Evolutionary conservation across 2,329 filamentous ascomycete genomes (phyloP).

Genomic region (Cephalotrichum gorgonifer): DNA sequence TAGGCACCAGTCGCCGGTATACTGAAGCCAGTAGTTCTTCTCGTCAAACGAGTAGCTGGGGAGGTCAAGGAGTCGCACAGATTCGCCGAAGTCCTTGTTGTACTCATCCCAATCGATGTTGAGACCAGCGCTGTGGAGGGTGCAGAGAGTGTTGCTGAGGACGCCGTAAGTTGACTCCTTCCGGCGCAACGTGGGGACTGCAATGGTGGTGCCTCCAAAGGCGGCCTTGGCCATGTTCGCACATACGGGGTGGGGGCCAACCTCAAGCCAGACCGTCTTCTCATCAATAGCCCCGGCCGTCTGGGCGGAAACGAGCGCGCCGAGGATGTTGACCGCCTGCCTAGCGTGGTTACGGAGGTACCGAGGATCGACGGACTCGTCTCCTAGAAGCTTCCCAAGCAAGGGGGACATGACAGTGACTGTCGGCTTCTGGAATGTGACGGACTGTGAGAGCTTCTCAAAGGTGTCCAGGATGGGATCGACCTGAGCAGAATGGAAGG

Average conservation of each 20-base stretch:
- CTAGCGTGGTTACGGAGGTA: constrained; percentile 54
- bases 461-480: constrained; percentile 49
- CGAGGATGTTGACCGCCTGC: constrained; percentile 55
- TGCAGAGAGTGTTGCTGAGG: constrained; percentile 43
- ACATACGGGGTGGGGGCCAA: constrained; percentile 62
- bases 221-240: constrained; percentile 55
- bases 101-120: constrained; percentile 62
- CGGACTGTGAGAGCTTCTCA: constrained; percentile 28
- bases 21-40: constrained; percentile 60
- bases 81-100: constrained; percentile 36
- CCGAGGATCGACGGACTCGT: constrained; percentile 36
- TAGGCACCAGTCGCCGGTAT: constrained; percentile 59
- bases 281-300: constrained; percentile 45
- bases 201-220: constrained; percentile 38
- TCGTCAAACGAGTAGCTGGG: constrained; percentile 63
- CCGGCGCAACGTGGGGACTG: constrained; percentile 51
- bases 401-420: constrained; percentile 60
- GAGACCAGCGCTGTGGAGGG: constrained; percentile 50
- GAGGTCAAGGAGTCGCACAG: constrained; percentile 43
- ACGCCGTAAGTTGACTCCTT: constrained; percentile 56
- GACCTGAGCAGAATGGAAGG: constrained; percentile 43
- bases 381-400: constrained; percentile 40
- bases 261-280: constrained; percentile 57
- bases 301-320: constrained; percentile 45
- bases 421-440: constrained; percentile 25